A percentile compares a stretch with the other conserved stretches of the same genome.
Evolutionary conservation across 306 rosid genomes (phyloP).

Genomic region (Trifolium subterraneum): DNA sequence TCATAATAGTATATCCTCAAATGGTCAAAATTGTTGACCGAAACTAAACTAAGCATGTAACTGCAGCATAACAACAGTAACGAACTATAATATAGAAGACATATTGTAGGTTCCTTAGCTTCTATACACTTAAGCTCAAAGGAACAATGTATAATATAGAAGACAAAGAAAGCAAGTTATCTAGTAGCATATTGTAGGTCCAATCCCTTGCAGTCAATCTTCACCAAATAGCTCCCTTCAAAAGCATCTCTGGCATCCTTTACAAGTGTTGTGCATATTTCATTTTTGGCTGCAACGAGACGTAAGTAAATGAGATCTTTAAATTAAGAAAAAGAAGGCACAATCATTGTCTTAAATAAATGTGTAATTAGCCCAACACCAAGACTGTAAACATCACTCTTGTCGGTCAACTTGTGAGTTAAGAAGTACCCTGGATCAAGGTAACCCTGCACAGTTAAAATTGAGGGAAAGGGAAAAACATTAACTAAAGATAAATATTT

Average conservation of each 20-base stretch:
- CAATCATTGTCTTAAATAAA: not conserved
- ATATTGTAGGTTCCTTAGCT: too few species aligned
- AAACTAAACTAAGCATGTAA: not conserved
- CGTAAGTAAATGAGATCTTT: slow-evolving; percentile 38
- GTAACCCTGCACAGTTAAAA: slow-evolving; percentile 69
- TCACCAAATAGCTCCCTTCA: slow-evolving; percentile 88
- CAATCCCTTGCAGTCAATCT: slow-evolving; percentile 85
- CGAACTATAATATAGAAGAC: too few species aligned
- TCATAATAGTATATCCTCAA: not conserved
- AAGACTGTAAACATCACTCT: slow-evolving; percentile 95
- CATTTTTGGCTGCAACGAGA: slow-evolving; percentile 77
- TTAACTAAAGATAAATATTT: not conserved
- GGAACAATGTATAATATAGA: not conserved
- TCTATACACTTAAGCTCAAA: too few species aligned
- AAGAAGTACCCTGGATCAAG: slow-evolving; percentile 97
- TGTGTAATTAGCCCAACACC: slow-evolving; percentile 62
- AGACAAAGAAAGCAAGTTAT: slow-evolving; percentile 25
- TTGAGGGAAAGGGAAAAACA: not conserved
- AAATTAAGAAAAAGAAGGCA: slow-evolving; percentile 22
- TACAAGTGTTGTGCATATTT: slow-evolving; percentile 77
- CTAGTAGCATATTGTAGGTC: slow-evolving; percentile 82
- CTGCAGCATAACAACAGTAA: not conserved
- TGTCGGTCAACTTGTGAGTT: slow-evolving; percentile 87
- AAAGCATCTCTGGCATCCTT: slow-evolving; percentile 84
- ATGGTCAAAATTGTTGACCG: not conserved